Base-by-base conservation (phyloP, 2,329 filamentous ascomycete genomes). In the Plenodomus tracheiphilus region DNA sequence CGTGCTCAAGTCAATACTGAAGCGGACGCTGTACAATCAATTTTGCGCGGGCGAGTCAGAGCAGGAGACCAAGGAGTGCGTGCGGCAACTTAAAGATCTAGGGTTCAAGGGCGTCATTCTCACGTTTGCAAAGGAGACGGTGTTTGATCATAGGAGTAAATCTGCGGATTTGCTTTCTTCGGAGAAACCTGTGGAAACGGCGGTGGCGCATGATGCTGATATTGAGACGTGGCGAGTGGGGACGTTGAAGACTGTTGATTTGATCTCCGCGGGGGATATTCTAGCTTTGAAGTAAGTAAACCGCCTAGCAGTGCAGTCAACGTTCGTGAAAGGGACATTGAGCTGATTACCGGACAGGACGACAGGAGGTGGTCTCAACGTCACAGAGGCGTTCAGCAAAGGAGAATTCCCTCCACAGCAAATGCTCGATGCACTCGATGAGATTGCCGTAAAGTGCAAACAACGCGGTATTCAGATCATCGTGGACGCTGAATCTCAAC, bases 91-190 rank as follows among this genome's bases (percentile, higher is more conserved):
- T 4, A 79, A 96, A 13, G 89, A 90, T 71, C 71, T 79, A 28
- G 92, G 92, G 1, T 96, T 90, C 67, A 83, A 81, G 17, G 92
- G 91, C 10, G 87, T 96, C 3, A 92, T 96, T 51, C 78, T 96
- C 38, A 86, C 88, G 20, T 96, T 96, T 64, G 91, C 90, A 7
- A 85, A 81, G 62, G 92, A 96, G 70, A 75, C 73, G 5, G 66
- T 77, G 0, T 75, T 76, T 28, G 74, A 78, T 41, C 64, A 73
- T 28, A 66, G 65, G 6, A 68, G 65, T 4, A 60, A 68, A 47
- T 50, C 32, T 9, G 15, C 52, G 18, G 46, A 58, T 16, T 30
- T 50, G 34, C 43, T 50, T 51, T 38, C 58, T 51, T 51, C 17
- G 54, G 61, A 55, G 7, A 54, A 47, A 28, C 15, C 47, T 15